Evolutionary conservation across 306 rosid species (phyloP), one percentile per base, ranked within the genome.

Genomic region (Heteromeles arbutifolia): DNA sequence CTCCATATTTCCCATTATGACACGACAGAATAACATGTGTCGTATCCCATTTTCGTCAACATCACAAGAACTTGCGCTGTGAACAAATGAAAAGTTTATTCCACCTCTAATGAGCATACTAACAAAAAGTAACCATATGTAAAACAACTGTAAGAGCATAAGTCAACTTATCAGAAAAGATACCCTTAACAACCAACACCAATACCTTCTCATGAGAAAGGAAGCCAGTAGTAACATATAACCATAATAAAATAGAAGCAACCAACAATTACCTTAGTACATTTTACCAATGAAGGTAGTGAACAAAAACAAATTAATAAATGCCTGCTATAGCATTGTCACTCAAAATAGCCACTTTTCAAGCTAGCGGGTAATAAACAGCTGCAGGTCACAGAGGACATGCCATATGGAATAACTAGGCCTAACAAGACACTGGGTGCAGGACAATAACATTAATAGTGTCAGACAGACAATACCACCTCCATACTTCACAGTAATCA

Each of bases 1-100:
- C 82, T 91, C 97, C 91, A 88, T 77, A 24, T 83, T 88, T 77
- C 98, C 98, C 94, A 90, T 67, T 83, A 94, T 88, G 77, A 91
- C 94, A 58, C 91, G 96, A 70, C 98, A 94, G 32, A 90, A 79
- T 25, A 87, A 82, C 89, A 94, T 54, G 88, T 90, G 83, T 25
- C 67, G 92, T 79, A 81, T 84, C 72, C 86, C 91, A 24, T 91
- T 88, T 86, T 91, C 96, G 87, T 91, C 98, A 91, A 84, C 82
- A 88, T 93, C 97, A 86, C 88, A 89, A 74, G 70, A 73, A 75
- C 62, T 84, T 75, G 87, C 97, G 85, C 97, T 90, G 93, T 65
- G 78, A 77, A 77, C 65, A 77, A 82, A 86, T 73, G 31, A 74
- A 86, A 88, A 76, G 66, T 75, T 79, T 52, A 87, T 76, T 77